Conservation (phyloP, 129 eudicot species). For the Flaveria linearis region DNA sequence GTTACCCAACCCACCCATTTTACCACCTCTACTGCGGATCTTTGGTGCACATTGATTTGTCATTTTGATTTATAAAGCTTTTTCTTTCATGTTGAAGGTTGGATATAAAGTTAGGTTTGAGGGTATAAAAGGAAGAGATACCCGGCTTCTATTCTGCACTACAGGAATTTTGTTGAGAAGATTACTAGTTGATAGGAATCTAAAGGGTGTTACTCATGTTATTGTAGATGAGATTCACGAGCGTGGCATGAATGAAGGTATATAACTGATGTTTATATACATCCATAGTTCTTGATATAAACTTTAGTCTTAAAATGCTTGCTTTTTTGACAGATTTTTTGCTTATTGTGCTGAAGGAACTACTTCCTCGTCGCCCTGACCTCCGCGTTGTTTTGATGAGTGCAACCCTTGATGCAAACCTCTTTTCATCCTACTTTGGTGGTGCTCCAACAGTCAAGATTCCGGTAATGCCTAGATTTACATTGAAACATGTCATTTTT, state of each 20-base stretch:
- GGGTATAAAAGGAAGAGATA: slow-evolving; percentile 95
- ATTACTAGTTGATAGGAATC: slow-evolving; percentile 70
- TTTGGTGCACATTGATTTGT: slow-evolving; percentile 20
- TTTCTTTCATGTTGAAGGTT: slow-evolving; percentile 50
- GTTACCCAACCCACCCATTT: neutral
- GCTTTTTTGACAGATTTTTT: slow-evolving; percentile 68
- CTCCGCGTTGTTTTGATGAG: slow-evolving; percentile 90
- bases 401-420: slow-evolving; percentile 95
- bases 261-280: slow-evolving; percentile 5
- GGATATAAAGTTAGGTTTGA: slow-evolving; percentile 97
- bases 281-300: slow-evolving; percentile 8
- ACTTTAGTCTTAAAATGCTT: slow-evolving; percentile 23
- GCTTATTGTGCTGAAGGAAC: slow-evolving; percentile 86
- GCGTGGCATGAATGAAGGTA: slow-evolving; percentile 99
- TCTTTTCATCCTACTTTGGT: slow-evolving; percentile 87
- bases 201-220: slow-evolving; percentile 90
- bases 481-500: neutral
- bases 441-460: slow-evolving; percentile 81
- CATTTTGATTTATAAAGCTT: slow-evolving; percentile 9
- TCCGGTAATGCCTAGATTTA: slow-evolving; percentile 50
- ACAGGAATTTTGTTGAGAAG: slow-evolving; percentile 91
- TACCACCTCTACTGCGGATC: slow-evolving; percentile 4
- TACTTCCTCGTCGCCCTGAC: slow-evolving; percentile 93
- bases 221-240: slow-evolving; percentile 98
- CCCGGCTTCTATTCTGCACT: slow-evolving; percentile 91